Evolutionary conservation across 2,329 filamentous ascomycete genomes (phyloP).

Genomic region (Sporothrix brasiliensis): DNA sequence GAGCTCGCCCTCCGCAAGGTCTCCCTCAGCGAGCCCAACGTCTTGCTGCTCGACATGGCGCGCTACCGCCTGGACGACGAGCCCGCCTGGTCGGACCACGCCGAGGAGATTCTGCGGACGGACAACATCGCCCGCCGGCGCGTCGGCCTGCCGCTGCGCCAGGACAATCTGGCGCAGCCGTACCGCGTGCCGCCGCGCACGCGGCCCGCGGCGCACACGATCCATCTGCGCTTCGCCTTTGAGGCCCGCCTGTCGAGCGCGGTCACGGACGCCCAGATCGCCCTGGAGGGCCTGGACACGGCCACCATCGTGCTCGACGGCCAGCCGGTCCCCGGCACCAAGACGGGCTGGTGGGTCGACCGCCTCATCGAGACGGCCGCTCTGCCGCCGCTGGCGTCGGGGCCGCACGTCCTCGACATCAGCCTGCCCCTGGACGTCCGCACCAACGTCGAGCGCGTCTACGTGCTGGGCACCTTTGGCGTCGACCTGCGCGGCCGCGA

Average conservation of each 20-base stretch:
- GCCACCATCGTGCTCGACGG: neutral
- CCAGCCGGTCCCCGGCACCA: neutral
- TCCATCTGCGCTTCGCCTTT: neutral
- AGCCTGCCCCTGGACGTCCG: neutral
- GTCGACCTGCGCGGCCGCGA: conserved; percentile 18
- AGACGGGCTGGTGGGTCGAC: conserved; percentile 21
- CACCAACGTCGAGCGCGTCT: conserved; percentile 19
- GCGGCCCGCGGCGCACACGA: neutral
- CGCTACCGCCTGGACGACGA: neutral
- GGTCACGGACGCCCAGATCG: conserved; percentile 6
- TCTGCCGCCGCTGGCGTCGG: neutral
- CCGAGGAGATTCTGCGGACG: conserved; percentile 4
- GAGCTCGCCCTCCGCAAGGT: neutral
- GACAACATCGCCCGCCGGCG: conserved; percentile 17
- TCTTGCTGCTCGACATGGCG: neutral
- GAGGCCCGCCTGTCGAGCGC: neutral
- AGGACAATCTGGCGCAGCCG: conserved; percentile 13
- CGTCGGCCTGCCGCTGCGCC: neutral
- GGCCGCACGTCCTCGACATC: neutral
- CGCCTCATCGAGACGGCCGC: conserved; percentile 10
- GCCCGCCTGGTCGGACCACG: neutral
- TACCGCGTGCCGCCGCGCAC: conserved; percentile 13
- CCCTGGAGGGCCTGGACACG: neutral
- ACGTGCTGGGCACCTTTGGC: conserved; percentile 2
- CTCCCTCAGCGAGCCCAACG: neutral